Evolutionary conservation across 306 rosid genomes (phyloP).

Genomic region (Cucumis sativus): Cucumber_9930_V3 NC_026658.2:1030501-1031000

Average conservation of each 20-base stretch:
- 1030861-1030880: constrained; percentile 80
- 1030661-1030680: not conserved
- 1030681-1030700: not conserved
- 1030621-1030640: not conserved
- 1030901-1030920: constrained; percentile 11
- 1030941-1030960: not conserved
- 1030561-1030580: not conserved
- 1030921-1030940: not conserved
- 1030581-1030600: not conserved
- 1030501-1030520: not conserved
- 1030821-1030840: constrained; percentile 85
- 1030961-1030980: too few relatives aligned
- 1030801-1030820: constrained; percentile 85
- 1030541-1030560: not conserved
- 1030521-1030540: not conserved
- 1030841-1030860: constrained; percentile 64
- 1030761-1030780: constrained; percentile 62
- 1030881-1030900: constrained; percentile 93
- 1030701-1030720: not conserved
- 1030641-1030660: not conserved
- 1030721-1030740: not conserved
- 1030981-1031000: too few relatives aligned
- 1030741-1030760: constrained; percentile 6
- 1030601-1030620: not conserved
- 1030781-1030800: constrained; percentile 71